Evolutionary conservation across 345 rosid genomes (phyloP).

Genomic region (Iberis pinnata): DNA sequence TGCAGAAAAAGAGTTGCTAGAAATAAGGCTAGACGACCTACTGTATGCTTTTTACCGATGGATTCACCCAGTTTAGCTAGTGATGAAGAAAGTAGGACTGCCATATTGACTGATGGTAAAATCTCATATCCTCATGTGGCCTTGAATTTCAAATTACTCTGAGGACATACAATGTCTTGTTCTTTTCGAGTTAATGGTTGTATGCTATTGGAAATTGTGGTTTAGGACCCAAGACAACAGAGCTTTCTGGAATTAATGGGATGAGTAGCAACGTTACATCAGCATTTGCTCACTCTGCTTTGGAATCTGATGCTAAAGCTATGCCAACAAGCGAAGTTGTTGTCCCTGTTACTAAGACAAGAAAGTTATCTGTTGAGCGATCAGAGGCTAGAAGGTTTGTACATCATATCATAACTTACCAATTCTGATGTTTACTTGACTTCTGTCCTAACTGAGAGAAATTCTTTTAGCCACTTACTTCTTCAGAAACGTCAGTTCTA

Average conservation of each 20-base stretch:
- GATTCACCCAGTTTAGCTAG: slow-evolving; percentile 31
- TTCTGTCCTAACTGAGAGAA: slow-evolving; percentile 1
- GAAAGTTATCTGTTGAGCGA: slow-evolving; percentile 60
- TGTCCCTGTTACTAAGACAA: slow-evolving; percentile 50
- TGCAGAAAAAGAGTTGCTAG: slow-evolving; percentile 35
- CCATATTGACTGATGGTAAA: slow-evolving; percentile 49
- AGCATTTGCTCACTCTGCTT: slow-evolving; percentile 43
- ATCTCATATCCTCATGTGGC: not conserved
- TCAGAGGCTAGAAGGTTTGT: slow-evolving; percentile 72
- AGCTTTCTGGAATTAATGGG: slow-evolving; percentile 33
- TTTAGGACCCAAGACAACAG: slow-evolving; percentile 42
- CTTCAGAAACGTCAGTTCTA: slow-evolving; percentile 76
- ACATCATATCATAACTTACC: not conserved
- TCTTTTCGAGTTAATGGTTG: not conserved
- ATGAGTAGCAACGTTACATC: slow-evolving; percentile 45
- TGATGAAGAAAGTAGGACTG: no score
- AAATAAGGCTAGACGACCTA: slow-evolving; percentile 38
- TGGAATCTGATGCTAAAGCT: slow-evolving; percentile 51
- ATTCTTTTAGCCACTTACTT: slow-evolving; percentile 55
- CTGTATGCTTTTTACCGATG: slow-evolving; percentile 50
- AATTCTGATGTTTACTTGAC: not conserved
- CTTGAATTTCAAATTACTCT: no score
- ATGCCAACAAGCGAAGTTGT: slow-evolving; percentile 44
- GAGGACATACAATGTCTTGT: not conserved
- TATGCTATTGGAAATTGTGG: slow-evolving; percentile 38